phyloP scores from a whole-genome alignment of 768 basidiomycete genomes.

The Pleurotus sapidus region DNA sequence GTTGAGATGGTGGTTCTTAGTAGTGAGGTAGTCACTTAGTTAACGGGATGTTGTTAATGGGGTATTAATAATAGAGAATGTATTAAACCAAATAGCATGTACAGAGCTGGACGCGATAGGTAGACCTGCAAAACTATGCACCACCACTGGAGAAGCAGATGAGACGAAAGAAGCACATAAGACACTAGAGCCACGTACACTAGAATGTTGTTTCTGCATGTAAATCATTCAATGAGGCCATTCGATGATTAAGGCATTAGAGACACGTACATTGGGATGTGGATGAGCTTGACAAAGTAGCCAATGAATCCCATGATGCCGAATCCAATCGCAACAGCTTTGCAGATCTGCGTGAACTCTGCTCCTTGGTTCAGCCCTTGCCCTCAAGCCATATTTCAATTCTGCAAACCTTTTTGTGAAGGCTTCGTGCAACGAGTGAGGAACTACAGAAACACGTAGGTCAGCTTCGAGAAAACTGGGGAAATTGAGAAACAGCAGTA shows the following conservation, averaged over 20 bases:
- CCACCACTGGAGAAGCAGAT: constrained; percentile 57
- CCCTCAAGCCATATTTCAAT: not conserved
- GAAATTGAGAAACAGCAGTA: constrained; percentile 29
- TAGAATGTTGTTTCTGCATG: constrained; percentile 87
- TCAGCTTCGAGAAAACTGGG: constrained; percentile 1
- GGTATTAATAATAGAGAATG: constrained; percentile 15
- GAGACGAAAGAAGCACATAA: constrained; percentile 10
- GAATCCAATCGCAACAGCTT: constrained; percentile 95
- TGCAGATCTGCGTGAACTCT: constrained; percentile 96
- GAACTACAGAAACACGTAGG: constrained; percentile 55
- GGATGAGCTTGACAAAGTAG: constrained; percentile 97
- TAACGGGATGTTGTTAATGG: too few relatives aligned
- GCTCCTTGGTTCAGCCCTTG: constrained; percentile 8
- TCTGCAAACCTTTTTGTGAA: constrained; percentile 77
- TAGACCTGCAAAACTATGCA: constrained; percentile 41
- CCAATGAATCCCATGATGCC: constrained; percentile 99
- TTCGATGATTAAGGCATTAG: not conserved
- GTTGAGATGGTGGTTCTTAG: not conserved
- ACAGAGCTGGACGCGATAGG: constrained; percentile 13
- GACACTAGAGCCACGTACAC: constrained; percentile 63
- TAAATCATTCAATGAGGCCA: constrained; percentile 11
- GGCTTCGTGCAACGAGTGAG: constrained; percentile 97
- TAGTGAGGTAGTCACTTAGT: not conserved
- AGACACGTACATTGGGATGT: constrained; percentile 90
- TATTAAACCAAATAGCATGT: constrained; percentile 12